phyloP scores from a whole-genome alignment of 768 basidiomycete species.

The Mycena albidolilacea region DNA sequence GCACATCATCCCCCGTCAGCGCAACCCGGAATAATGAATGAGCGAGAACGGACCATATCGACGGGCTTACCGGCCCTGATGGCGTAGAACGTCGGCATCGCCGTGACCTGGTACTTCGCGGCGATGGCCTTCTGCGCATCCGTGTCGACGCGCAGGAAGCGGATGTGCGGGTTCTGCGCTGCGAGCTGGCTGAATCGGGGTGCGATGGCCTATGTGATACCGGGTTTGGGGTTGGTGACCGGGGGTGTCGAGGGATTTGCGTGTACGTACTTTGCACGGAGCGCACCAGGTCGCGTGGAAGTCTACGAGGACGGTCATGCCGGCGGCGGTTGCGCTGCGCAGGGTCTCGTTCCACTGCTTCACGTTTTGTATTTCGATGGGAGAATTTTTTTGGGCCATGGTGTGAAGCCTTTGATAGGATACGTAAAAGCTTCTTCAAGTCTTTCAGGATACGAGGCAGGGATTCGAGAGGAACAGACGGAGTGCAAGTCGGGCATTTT shows the following conservation, averaged over 20 bases:
- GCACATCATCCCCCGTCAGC: background rate
- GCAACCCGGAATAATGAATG: background rate
- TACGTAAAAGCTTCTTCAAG: background rate
- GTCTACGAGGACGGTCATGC: slow-evolving; percentile 35
- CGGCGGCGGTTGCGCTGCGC: slow-evolving; percentile 43
- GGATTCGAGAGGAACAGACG: background rate
- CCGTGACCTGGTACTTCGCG: slow-evolving; percentile 41
- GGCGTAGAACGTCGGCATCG: slow-evolving; percentile 41
- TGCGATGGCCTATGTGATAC: slow-evolving; percentile 31
- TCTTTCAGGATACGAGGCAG: no score
- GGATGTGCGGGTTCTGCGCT: slow-evolving; percentile 33
- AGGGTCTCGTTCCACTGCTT: slow-evolving; percentile 58
- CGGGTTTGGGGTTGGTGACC: no score
- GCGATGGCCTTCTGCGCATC: slow-evolving; percentile 40
- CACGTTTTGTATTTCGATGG: slow-evolving; percentile 30
- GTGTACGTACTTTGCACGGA: slow-evolving; percentile 38
- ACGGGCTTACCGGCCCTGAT: slow-evolving; percentile 40
- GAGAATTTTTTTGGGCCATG: slow-evolving; percentile 6
- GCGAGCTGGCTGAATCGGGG: slow-evolving; percentile 36
- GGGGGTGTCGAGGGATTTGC: background rate
- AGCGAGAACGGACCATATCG: slow-evolving; percentile 32
- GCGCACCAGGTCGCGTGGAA: slow-evolving; percentile 41
- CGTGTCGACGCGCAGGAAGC: slow-evolving; percentile 41
- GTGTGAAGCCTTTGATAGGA: background rate
- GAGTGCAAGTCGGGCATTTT: background rate